These are phyloP conservation scores for Ascochyta fabae DNA, from an alignment of 2,329 filamentous ascomycete genomes.

Conservation along the genomic window DNA sequence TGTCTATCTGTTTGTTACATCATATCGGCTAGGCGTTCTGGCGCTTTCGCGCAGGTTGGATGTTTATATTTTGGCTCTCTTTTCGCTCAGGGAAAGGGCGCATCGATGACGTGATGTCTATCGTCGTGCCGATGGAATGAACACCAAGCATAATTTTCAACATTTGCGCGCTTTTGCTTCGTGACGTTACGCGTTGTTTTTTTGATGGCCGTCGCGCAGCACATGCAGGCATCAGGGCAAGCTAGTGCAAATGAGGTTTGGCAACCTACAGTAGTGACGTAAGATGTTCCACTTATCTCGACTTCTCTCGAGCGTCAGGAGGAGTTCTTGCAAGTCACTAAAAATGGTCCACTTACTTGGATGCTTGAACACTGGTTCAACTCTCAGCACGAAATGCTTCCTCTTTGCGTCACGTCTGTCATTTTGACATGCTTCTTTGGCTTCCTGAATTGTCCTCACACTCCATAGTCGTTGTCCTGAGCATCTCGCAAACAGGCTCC, in stretches of 20 bases:
- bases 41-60: slow-evolving; percentile 13
- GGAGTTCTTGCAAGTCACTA: not conserved
- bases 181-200: slow-evolving; percentile 9
- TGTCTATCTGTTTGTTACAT: slow-evolving; percentile 25
- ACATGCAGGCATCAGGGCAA: not conserved
- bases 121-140: slow-evolving; percentile 14
- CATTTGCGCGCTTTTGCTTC: not conserved
- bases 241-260: slow-evolving; percentile 4
- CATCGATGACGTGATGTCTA: slow-evolving; percentile 13
- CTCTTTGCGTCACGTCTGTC: too few species aligned
- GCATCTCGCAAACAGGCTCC: too few species aligned
- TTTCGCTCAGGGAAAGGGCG: slow-evolving; percentile 3
- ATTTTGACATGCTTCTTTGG: too few species aligned
- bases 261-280: not conserved
- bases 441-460: too few species aligned
- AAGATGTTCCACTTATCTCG: not conserved
- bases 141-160: slow-evolving; percentile 13
- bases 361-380: too few species aligned
- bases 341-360: too few species aligned
- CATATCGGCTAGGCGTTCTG: slow-evolving; percentile 38
- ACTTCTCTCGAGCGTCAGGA: not conserved
- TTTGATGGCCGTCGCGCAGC: slow-evolving; percentile 2
- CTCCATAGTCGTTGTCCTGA: too few species aligned
- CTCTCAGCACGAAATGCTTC: too few species aligned
- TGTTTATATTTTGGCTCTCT: slow-evolving; percentile 7